Percentiles rank a stretch among this genome's conserved stretches.
These are phyloP conservation scores for Phytophthora idaei DNA, from an alignment of 352 stramenopile genomes.

Conservation along the genomic window DNA sequence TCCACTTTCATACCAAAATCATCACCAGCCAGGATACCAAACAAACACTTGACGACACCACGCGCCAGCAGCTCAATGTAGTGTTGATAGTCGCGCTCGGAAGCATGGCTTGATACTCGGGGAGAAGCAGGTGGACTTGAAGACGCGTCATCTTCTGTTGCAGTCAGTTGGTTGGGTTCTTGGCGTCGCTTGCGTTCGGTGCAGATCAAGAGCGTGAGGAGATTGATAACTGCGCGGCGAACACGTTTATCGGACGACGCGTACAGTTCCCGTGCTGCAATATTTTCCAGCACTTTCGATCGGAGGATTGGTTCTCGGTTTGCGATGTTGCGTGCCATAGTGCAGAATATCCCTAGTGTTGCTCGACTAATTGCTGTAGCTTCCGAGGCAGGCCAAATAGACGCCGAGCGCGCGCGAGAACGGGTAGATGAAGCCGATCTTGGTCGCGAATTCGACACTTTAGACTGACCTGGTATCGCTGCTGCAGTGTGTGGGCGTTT, in stretches of 20 bases:
- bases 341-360: slow-evolving; percentile 61
- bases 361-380: slow-evolving; percentile 39
- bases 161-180: neutral
- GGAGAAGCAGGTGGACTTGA: neutral
- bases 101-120: slow-evolving; percentile 1
- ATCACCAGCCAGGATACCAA: slow-evolving; percentile 69
- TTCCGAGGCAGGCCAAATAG: slow-evolving; percentile 26
- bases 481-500: slow-evolving; percentile 28
- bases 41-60: slow-evolving; percentile 76
- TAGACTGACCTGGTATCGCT: slow-evolving; percentile 8
- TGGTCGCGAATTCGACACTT: slow-evolving; percentile 7
- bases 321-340: slow-evolving; percentile 57
- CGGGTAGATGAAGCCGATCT: slow-evolving; percentile 19
- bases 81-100: slow-evolving; percentile 61
- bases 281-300: slow-evolving; percentile 67
- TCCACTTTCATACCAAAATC: slow-evolving; percentile 79
- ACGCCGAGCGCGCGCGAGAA: slow-evolving; percentile 13
- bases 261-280: slow-evolving; percentile 56
- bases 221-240: slow-evolving; percentile 56
- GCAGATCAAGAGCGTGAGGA: slow-evolving; percentile 67
- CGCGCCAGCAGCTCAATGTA: slow-evolving; percentile 76
- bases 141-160: neutral
- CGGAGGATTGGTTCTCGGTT: slow-evolving; percentile 70
- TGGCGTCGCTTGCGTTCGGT: slow-evolving; percentile 48
- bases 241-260: slow-evolving; percentile 68